phyloP scores from a whole-genome alignment of 148 eudicot species.

The Nepenthes mirabilis region DNA sequence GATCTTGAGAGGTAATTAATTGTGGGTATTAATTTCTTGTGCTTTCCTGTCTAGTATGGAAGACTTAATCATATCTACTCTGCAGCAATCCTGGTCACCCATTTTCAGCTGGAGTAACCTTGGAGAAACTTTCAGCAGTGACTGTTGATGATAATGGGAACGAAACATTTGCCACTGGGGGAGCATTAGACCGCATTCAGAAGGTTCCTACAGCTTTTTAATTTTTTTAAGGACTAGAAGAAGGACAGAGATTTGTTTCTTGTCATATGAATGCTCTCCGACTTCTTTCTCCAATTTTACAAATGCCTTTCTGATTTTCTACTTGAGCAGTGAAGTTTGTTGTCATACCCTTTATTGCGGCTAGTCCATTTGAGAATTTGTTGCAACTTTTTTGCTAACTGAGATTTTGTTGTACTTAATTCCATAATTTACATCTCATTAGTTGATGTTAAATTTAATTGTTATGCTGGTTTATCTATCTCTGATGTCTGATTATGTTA shows the following conservation, averaged over 20 bases:
- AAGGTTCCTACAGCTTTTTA: constrained; percentile 34
- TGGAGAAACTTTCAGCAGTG: constrained; percentile 82
- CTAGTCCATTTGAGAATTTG: too few species aligned
- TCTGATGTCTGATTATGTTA: too few species aligned
- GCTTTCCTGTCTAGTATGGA: constrained; percentile 1
- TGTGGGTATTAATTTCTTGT: constrained; percentile 1
- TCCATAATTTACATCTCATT: too few species aligned
- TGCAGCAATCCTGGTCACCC: constrained; percentile 82
- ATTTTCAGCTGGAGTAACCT: constrained; percentile 88
- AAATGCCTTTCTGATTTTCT: not conserved
- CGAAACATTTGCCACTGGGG: constrained; percentile 87
- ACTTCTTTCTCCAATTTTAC: not conserved
- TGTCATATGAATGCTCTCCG: not conserved
- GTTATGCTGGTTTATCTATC: too few species aligned
- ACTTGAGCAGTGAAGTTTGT: too few species aligned
- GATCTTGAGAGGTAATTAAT: constrained; percentile 78
- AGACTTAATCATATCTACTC: constrained; percentile 14
- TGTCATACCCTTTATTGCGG: too few species aligned
- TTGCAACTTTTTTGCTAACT: too few species aligned
- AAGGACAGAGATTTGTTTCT: not conserved
- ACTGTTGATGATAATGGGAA: constrained; percentile 84
- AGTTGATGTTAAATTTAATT: too few species aligned
- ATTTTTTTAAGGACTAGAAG: not conserved
- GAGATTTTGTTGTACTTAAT: too few species aligned
- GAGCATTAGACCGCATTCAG: constrained; percentile 72